These are phyloP conservation scores for Balansia obtecta DNA, from an alignment of 2,329 filamentous ascomycete species.

Conservation along the genomic window DNA sequence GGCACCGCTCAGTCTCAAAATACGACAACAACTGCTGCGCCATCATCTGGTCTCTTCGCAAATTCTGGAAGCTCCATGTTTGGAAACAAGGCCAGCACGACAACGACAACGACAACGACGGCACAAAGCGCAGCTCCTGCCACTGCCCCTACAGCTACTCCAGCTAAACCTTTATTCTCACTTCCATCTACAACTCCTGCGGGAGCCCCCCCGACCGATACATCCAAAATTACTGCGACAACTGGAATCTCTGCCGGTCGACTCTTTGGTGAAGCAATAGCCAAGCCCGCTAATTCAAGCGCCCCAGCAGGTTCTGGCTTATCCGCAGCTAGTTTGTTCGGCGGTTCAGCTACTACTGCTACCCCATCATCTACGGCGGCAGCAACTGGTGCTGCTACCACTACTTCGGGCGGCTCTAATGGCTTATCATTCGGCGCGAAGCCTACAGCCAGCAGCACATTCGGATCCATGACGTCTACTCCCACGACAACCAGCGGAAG, in stretches of 20 bases:
- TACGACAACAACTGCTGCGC: constrained; percentile 13
- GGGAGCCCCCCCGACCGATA: constrained; percentile 36
- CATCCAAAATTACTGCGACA: constrained; percentile 14
- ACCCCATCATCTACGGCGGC: constrained; percentile 12
- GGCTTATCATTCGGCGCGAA: constrained; percentile 29
- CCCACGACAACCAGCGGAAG: constrained; percentile 20
- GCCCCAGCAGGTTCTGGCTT: constrained; percentile 10
- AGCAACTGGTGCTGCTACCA: constrained; percentile 13
- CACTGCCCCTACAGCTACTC: constrained; percentile 14
- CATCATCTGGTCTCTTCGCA: constrained; percentile 20
- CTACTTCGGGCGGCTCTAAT: constrained; percentile 12
- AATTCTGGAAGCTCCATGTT: constrained; percentile 16
- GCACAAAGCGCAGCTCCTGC: background rate
- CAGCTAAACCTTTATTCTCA: constrained; percentile 11
- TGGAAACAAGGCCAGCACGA: constrained; percentile 12
- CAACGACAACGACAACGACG: constrained; percentile 1
- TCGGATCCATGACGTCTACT: constrained; percentile 18
- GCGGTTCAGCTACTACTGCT: constrained; percentile 10
- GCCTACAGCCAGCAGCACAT: constrained; percentile 23
- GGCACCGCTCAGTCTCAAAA: constrained; percentile 9
- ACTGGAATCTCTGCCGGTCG: constrained; percentile 8
- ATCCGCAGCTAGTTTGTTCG: constrained; percentile 15
- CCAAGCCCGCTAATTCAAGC: constrained; percentile 13
- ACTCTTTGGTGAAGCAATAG: constrained; percentile 17
- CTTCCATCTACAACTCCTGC: constrained; percentile 30